Conservation (phyloP, 176 grass and related monocot genomes). For the Dendrocalamus sinicus region DNA sequence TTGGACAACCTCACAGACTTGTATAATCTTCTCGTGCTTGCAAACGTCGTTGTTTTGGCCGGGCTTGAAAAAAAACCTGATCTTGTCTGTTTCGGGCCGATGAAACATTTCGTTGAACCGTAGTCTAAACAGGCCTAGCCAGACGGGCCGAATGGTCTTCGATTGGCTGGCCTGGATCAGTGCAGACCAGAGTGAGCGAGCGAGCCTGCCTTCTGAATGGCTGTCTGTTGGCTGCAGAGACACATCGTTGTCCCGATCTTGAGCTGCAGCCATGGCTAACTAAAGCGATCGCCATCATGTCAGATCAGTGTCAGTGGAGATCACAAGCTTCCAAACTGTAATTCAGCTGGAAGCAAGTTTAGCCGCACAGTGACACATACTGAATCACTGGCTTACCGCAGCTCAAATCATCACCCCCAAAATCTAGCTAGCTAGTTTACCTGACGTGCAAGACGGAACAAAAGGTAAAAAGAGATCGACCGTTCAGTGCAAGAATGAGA, state of each 20-base stretch:
- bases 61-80: background rate
- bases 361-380: background rate
- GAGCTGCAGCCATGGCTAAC: background rate
- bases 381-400: background rate
- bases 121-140: background rate
- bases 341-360: background rate
- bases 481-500: background rate
- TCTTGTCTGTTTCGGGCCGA: background rate
- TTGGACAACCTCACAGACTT: background rate
- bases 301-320: background rate
- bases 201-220: background rate
- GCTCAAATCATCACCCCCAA: background rate
- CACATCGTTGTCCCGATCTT: background rate
- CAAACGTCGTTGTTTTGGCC: background rate
- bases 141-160: background rate
- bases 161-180: background rate
- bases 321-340: slow-evolving; percentile 13
- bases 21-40: background rate
- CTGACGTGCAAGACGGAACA: background rate
- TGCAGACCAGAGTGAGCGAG: background rate
- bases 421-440: background rate
- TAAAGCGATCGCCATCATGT: background rate
- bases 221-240: background rate
- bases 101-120: background rate
- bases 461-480: background rate